Percentiles rank a stretch among this genome's conserved stretches.
phyloP scores from a whole-genome alignment of 306 rosid species.

The Vigna unguiculata region DNA sequence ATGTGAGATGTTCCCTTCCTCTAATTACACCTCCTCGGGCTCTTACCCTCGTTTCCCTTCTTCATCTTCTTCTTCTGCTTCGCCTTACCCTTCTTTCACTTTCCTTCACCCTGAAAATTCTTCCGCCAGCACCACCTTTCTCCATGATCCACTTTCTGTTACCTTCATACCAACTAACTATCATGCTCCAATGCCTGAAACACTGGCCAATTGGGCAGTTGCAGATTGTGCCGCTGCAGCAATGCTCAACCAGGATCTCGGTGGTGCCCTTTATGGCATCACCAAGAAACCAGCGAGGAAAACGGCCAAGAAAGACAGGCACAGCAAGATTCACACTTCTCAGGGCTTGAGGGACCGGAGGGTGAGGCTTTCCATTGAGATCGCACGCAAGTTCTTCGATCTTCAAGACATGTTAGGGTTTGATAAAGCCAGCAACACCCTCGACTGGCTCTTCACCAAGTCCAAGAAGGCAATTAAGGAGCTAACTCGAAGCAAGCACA shows the following conservation, averaged over 20 bases:
- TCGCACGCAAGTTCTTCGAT: constrained; percentile 84
- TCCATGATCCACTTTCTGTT: constrained; percentile 46
- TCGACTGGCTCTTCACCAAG: constrained; percentile 82
- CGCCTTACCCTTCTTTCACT: constrained; percentile 47
- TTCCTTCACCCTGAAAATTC: constrained; percentile 45
- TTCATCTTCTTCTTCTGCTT: constrained; percentile 38
- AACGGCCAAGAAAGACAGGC: constrained; percentile 70
- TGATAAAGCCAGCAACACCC: constrained; percentile 90
- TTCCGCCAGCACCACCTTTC: constrained; percentile 38
- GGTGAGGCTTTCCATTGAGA: constrained; percentile 78
- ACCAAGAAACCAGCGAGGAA: constrained; percentile 37
- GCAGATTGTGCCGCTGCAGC: constrained; percentile 36
- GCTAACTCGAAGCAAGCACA: constrained; percentile 42
- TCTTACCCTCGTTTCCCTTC: constrained; percentile 65
- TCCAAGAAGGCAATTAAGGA: constrained; percentile 70
- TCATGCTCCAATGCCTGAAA: constrained; percentile 47
- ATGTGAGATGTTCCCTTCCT: constrained; percentile 64
- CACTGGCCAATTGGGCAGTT: constrained; percentile 46
- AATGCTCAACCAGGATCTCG: constrained; percentile 44
- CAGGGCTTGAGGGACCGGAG: constrained; percentile 86
- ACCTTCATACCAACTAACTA: constrained; percentile 45
- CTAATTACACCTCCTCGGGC: constrained; percentile 41
- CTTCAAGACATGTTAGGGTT: constrained; percentile 94
- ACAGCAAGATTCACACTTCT: constrained; percentile 90
- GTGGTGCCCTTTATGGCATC: background rate